These are phyloP conservation scores for Chrysosporium queenslandicum DNA, from an alignment of 2,329 filamentous ascomycete species.

Conservation along the genomic window DNA sequence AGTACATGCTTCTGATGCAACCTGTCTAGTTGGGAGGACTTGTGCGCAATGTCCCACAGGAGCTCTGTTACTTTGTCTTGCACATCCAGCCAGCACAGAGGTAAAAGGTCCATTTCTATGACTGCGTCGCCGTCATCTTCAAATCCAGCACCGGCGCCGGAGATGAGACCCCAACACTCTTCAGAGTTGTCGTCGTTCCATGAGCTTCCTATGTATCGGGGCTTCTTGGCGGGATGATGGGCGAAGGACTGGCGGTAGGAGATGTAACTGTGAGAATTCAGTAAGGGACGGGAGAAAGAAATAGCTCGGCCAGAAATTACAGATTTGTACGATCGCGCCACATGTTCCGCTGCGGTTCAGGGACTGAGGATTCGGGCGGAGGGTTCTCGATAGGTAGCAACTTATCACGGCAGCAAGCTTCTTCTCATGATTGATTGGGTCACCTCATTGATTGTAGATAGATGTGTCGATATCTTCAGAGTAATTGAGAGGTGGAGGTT, in stretches of 20 bases:
- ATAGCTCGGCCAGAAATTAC: conserved; percentile 43
- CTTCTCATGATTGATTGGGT: conserved; percentile 1
- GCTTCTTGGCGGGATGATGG: conserved; percentile 83
- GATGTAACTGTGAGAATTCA: conserved; percentile 59
- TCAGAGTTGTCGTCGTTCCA: conserved; percentile 47
- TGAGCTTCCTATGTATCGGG: conserved; percentile 52
- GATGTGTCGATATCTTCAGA: not conserved
- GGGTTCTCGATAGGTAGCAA: too few relatives aligned
- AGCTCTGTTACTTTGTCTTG: conserved; percentile 86
- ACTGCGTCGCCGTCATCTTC: conserved; percentile 71
- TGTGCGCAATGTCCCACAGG: conserved; percentile 67
- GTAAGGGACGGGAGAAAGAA: too few relatives aligned
- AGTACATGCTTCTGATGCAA: conserved; percentile 95
- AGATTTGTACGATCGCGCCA: conserved; percentile 99
- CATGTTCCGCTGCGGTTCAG: conserved; percentile 49
- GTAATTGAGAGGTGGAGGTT: too few relatives aligned
- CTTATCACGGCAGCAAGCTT: not conserved
- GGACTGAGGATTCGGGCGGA: not conserved
- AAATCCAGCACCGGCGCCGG: conserved; percentile 49
- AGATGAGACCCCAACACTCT: conserved; percentile 74
- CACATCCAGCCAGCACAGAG: conserved; percentile 89
- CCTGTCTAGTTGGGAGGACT: conserved; percentile 76
- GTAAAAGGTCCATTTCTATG: conserved; percentile 96
- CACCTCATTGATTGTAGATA: not conserved
- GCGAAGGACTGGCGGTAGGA: conserved; percentile 98